Percentiles rank a stretch among this genome's conserved stretches.
Evolutionary conservation across 768 basidiomycete genomes (phyloP).

Genomic region (Steccherinum ochraceum): DNA sequence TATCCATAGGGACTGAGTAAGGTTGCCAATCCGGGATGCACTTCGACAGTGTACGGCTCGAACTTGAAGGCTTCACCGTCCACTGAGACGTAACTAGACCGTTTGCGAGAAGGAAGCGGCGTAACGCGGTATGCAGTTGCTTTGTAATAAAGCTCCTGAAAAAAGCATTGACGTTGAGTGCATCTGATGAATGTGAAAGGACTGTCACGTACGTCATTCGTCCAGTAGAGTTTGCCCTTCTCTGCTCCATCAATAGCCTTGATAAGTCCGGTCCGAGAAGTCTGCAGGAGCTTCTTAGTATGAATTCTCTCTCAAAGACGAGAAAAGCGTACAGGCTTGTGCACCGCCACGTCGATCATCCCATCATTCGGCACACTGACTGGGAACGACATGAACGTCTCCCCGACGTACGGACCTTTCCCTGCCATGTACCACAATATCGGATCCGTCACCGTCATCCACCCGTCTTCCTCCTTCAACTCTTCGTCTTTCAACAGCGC

Average conservation of each 20-base stretch:
- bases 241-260: slow-evolving; percentile 54
- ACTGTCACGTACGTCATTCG: slow-evolving; percentile 25
- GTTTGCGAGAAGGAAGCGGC: slow-evolving; percentile 33
- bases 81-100: slow-evolving; percentile 53
- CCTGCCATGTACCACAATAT: slow-evolving; percentile 70
- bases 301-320: not conserved
- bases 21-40: slow-evolving; percentile 59
- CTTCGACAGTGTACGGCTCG: slow-evolving; percentile 71
- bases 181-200: not conserved
- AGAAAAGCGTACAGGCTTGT: slow-evolving; percentile 47
- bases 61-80: slow-evolving; percentile 79
- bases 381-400: slow-evolving; percentile 80
- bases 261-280: slow-evolving; percentile 45
- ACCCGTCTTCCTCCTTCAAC: slow-evolving; percentile 41
- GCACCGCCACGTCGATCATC: slow-evolving; percentile 62
- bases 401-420: slow-evolving; percentile 67
- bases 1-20: slow-evolving; percentile 57
- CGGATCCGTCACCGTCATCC: slow-evolving; percentile 66
- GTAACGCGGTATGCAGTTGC: slow-evolving; percentile 68
- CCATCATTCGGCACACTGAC: slow-evolving; percentile 78
- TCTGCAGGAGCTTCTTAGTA: slow-evolving; percentile 25
- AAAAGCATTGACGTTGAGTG: not conserved
- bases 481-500: slow-evolving; percentile 20
- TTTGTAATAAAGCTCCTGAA: slow-evolving; percentile 66
- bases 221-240: slow-evolving; percentile 58